A percentile compares a stretch with the other conserved stretches of the same genome.
Conservation (phyloP, 2,329 filamentous ascomycete species). For the Zasmidium angulare region DNA sequence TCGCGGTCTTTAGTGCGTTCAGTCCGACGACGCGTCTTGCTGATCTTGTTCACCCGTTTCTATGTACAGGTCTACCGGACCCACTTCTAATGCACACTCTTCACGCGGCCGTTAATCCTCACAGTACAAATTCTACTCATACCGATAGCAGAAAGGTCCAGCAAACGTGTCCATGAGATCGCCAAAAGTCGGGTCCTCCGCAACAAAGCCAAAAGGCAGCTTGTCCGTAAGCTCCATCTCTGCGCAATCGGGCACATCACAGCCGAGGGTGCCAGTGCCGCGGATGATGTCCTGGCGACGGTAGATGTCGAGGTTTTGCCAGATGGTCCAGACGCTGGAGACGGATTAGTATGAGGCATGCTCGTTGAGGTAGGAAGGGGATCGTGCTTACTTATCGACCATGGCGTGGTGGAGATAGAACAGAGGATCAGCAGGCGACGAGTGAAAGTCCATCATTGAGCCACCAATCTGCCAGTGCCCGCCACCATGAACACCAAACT, state of each 20-base stretch:
- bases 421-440: conserved; percentile 48
- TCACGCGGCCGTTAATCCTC: not conserved
- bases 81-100: too few species aligned
- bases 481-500: conserved; percentile 42
- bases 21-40: too few species aligned
- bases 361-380: conserved; percentile 12
- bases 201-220: conserved; percentile 37
- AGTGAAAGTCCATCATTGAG: conserved; percentile 45
- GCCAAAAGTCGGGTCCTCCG: conserved; percentile 24
- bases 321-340: conserved; percentile 50
- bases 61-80: too few species aligned
- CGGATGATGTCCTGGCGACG: conserved; percentile 41
- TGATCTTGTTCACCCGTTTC: too few species aligned
- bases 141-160: conserved; percentile 35
- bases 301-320: conserved; percentile 49
- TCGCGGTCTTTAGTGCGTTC: too few species aligned
- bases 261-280: conserved; percentile 47
- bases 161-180: conserved; percentile 35
- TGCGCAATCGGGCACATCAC: conserved; percentile 42
- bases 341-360: conserved; percentile 38
- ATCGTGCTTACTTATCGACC: conserved; percentile 34
- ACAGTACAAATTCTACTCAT: conserved; percentile 23
- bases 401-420: conserved; percentile 53
- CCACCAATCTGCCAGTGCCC: conserved; percentile 52
- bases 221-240: conserved; percentile 48